Evolutionary conservation across 2,329 filamentous ascomycete genomes (phyloP), one percentile per base, ranked within the genome.

Genomic region (Gaeumannomyces tritici): DNA sequence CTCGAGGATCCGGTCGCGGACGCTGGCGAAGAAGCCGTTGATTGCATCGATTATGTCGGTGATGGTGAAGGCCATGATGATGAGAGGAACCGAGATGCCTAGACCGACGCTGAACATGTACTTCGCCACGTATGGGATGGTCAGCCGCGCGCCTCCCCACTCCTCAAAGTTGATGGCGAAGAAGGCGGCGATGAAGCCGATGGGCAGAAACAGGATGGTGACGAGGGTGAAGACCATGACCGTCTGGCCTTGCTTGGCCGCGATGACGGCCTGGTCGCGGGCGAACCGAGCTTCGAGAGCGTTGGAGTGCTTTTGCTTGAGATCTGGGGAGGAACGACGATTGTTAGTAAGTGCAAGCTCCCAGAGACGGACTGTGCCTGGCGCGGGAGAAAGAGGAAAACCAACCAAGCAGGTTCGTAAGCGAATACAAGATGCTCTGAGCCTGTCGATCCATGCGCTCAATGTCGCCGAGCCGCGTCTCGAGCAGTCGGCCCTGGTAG

Each of bases 271-370:
- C 70, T 87, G 84, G 60, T 87, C 83, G 24, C 81, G 76, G 0
- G 82, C 80, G 61, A 83, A 87, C 3, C 85, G 80, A 1, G 85
- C 86, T 69, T 89, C 86, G 58, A 87, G 82, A 0, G 84, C 84
- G 71, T 88, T 89, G 65, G 84, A 85, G 63, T 89, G 85, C 70
- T 88, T 88, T 67, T 89, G 86, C 68, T 89, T 89, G 1, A 88
- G 77, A 65, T 89, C 86, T 51, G 42, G 42, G 18, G 42, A n/a
- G 8, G 7, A 11, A 21, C 6, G 9, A 51, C 18, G 12, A 4
- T 4, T 9, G 6, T 51, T 21, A 4, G 4, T 5, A 11, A 51
- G 3, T 8, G 21, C 31, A n/a, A 51, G 5, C n/a, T n/a, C n/a
- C n/a, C n/a, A n/a, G n/a, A n/a, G n/a, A n/a, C n/a, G n/a, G n/a